These are phyloP conservation scores for Globisporangium apiculatum DNA, from an alignment of 352 stramenopile species.

Conservation along the genomic window DNA sequence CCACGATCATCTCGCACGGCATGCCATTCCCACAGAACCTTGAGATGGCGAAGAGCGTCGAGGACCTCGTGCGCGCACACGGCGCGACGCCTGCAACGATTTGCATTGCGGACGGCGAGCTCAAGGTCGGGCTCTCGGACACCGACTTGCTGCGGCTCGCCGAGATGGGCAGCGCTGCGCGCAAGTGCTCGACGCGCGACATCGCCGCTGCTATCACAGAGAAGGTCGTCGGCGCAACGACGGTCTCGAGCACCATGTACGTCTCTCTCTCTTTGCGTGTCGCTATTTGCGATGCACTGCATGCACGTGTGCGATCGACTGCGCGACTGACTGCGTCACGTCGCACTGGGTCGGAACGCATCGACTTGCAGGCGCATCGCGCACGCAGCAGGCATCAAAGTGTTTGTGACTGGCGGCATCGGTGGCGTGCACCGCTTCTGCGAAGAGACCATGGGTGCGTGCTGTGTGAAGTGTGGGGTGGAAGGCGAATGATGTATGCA, in stretches of 20 bases:
- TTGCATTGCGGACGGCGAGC: conserved; percentile 91
- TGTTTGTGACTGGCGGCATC: conserved; percentile 97
- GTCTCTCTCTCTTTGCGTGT: neutral
- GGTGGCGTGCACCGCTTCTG: conserved; percentile 95
- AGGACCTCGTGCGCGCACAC: conserved; percentile 83
- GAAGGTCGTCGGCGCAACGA: conserved; percentile 89
- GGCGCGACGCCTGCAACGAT: conserved; percentile 94
- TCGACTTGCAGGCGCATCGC: conserved; percentile 71
- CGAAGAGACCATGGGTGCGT: conserved; percentile 87
- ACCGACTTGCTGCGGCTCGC: conserved; percentile 52
- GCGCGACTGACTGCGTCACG: neutral
- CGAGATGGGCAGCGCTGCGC: conserved; percentile 49
- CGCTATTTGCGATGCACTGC: no score
- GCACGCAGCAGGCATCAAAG: conserved; percentile 90
- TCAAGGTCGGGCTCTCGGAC: conserved; percentile 64
- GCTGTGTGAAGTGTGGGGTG: neutral
- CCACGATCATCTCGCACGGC: conserved; percentile 98
- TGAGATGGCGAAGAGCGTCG: conserved; percentile 88
- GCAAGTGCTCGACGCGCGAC: conserved; percentile 82
- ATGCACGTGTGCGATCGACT: neutral
- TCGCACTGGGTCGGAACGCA: neutral
- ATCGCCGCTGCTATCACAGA: conserved; percentile 71
- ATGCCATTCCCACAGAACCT: conserved; percentile 99
- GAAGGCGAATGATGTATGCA: no score
- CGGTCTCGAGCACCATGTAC: conserved; percentile 95